phyloP scores from a whole-genome alignment of 2,329 filamentous ascomycete species.

The Aspergillus texensis region DNA sequence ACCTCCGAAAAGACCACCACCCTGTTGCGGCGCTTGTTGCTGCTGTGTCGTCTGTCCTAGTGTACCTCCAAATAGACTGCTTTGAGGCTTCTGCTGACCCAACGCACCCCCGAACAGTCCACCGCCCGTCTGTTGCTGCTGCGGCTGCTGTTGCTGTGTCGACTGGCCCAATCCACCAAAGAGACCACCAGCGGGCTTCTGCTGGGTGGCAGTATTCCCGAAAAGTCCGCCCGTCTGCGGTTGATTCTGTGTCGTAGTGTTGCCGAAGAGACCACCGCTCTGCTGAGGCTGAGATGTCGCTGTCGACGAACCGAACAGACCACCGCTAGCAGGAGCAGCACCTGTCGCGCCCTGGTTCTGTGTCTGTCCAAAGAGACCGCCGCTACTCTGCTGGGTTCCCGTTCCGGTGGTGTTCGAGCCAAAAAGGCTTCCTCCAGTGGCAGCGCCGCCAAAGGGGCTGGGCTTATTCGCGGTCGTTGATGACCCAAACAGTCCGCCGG shows the following conservation, averaged over 20 bases:
- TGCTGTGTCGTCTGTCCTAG: constrained; percentile 16
- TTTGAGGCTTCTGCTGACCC: constrained; percentile 30
- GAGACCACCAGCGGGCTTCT: constrained; percentile 30
- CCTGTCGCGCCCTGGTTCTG: constrained; percentile 24
- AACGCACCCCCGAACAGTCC: constrained; percentile 24
- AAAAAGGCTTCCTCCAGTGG: constrained; percentile 38
- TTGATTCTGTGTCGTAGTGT: constrained; percentile 22
- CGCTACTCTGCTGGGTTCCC: constrained; percentile 17
- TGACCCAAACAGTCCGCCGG: constrained; percentile 34
- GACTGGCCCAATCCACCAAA: constrained; percentile 29
- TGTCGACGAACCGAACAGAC: constrained; percentile 28
- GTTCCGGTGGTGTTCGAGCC: constrained; percentile 21
- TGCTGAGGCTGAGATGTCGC: constrained; percentile 35
- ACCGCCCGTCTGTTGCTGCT: constrained; percentile 29
- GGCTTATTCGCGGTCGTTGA: constrained; percentile 33
- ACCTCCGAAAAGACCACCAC: constrained; percentile 48
- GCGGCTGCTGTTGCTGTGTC: constrained; percentile 17
- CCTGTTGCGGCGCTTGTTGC: constrained; percentile 34
- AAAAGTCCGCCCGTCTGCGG: constrained; percentile 42
- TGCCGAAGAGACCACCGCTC: constrained; percentile 34
- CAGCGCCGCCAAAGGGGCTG: constrained; percentile 41
- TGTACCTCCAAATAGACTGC: constrained; percentile 30
- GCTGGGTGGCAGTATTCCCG: constrained; percentile 27
- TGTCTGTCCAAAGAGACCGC: constrained; percentile 21
- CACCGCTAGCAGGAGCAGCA: constrained; percentile 18